Conservation (phyloP, 805 yeast genomes). For the Diddensiella caesifluorescens region DNA sequence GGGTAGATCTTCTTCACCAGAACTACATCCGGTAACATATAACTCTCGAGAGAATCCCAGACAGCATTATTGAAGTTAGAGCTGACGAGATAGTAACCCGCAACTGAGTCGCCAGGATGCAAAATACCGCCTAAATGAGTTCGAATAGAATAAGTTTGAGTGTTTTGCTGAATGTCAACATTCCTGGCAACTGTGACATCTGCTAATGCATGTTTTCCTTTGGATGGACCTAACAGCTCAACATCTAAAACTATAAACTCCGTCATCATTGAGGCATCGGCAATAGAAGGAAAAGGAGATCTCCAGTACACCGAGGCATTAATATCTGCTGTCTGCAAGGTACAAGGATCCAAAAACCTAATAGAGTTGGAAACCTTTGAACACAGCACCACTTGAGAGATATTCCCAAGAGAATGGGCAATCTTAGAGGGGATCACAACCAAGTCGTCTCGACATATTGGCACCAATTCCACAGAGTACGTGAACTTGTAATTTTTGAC, state of each 20-base stretch:
- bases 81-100: slow-evolving; percentile 79
- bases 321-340: slow-evolving; percentile 73
- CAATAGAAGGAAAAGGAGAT: slow-evolving; percentile 64
- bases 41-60: slow-evolving; percentile 52
- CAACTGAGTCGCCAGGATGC: slow-evolving; percentile 88
- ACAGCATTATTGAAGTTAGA: slow-evolving; percentile 77
- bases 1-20: slow-evolving; percentile 83
- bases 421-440: slow-evolving; percentile 77
- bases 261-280: slow-evolving; percentile 55
- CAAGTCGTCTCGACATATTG: slow-evolving; percentile 89
- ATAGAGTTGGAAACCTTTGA: slow-evolving; percentile 70
- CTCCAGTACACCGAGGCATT: slow-evolving; percentile 73
- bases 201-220: slow-evolving; percentile 74
- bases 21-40: slow-evolving; percentile 71
- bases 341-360: slow-evolving; percentile 76
- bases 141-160: slow-evolving; percentile 68
- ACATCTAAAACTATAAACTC: slow-evolving; percentile 86
- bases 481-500: slow-evolving; percentile 82
- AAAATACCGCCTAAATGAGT: slow-evolving; percentile 85
- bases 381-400: slow-evolving; percentile 75
- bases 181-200: slow-evolving; percentile 83
- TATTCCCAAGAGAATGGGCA: slow-evolving; percentile 77
- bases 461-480: slow-evolving; percentile 84
- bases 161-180: slow-evolving; percentile 62
- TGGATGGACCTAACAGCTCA: slow-evolving; percentile 79